Evolutionary conservation across 257 asterid genomes (phyloP).

Genomic region (Salvia hispanica): DNA sequence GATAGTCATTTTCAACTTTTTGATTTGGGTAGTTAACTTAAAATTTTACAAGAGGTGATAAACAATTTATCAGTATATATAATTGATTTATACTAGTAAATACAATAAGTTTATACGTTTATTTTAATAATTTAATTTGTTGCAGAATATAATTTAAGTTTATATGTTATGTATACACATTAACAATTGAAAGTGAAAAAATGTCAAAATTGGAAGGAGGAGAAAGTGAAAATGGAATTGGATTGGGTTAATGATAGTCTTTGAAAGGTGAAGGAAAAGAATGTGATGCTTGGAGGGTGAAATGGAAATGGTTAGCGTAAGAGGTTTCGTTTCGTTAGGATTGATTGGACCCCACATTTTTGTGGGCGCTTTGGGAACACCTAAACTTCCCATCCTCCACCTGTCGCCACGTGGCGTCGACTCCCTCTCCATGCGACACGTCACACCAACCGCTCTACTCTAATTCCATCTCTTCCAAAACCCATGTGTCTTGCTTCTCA

Average conservation of each 20-base stretch:
- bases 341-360: constrained; percentile 38
- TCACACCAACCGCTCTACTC: background rate
- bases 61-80: no score
- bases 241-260: no score
- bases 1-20: no score
- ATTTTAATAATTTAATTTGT: no score
- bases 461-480: background rate
- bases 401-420: constrained; percentile 42
- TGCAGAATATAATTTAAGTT: no score
- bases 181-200: no score
- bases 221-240: background rate
- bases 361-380: constrained; percentile 57
- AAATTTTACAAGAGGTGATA: no score
- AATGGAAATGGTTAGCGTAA: constrained; percentile 2
- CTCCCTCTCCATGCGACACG: constrained; percentile 27
- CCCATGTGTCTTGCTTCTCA: no score
- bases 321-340: constrained; percentile 12
- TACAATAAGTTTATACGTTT: no score
- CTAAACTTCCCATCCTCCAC: constrained; percentile 31
- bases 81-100: no score
- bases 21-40: no score
- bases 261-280: background rate
- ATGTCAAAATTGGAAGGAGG: background rate
- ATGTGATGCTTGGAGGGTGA: constrained; percentile 15
- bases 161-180: no score